Evolutionary conservation across 306 rosid genomes (phyloP).

Genomic region (Abrus pulchellus): DNA sequence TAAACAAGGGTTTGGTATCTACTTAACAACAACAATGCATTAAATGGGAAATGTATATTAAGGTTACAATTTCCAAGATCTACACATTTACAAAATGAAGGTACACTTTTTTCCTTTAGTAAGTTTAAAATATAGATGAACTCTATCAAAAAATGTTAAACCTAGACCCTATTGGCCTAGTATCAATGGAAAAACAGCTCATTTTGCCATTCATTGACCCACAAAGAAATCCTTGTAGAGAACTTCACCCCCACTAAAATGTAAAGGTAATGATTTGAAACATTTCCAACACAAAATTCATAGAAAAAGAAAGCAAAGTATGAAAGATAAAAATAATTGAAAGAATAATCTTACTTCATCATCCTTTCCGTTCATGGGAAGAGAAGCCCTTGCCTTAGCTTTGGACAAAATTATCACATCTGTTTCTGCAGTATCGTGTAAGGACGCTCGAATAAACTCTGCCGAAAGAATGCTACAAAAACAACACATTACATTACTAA

Average conservation of each 20-base stretch:
- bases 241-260: neutral
- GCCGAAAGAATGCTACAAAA: slow-evolving; percentile 97
- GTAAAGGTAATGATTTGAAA: slow-evolving; percentile 28
- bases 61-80: slow-evolving; percentile 8
- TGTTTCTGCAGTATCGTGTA: slow-evolving; percentile 79
- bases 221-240: neutral
- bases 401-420: slow-evolving; percentile 76
- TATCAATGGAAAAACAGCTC: slow-evolving; percentile 28
- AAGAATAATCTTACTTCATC: slow-evolving; percentile 69
- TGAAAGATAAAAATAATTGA: slow-evolving; percentile 12
- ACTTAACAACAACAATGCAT: slow-evolving; percentile 6
- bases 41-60: neutral
- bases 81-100: slow-evolving; percentile 5
- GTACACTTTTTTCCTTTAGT: neutral
- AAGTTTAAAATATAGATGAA: slow-evolving; percentile 5
- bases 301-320: slow-evolving; percentile 16
- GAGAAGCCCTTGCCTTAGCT: slow-evolving; percentile 82
- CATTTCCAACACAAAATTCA: slow-evolving; percentile 39
- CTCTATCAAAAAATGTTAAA: slow-evolving; percentile 14
- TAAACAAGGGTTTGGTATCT: neutral
- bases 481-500: slow-evolving; percentile 61
- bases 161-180: slow-evolving; percentile 8
- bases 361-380: slow-evolving; percentile 76
- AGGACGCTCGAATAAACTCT: slow-evolving; percentile 86
- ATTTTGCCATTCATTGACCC: slow-evolving; percentile 26